These are phyloP conservation scores for Pisolithus marmoratus DNA, from an alignment of 768 basidiomycete genomes.

Conservation along the genomic window DNA sequence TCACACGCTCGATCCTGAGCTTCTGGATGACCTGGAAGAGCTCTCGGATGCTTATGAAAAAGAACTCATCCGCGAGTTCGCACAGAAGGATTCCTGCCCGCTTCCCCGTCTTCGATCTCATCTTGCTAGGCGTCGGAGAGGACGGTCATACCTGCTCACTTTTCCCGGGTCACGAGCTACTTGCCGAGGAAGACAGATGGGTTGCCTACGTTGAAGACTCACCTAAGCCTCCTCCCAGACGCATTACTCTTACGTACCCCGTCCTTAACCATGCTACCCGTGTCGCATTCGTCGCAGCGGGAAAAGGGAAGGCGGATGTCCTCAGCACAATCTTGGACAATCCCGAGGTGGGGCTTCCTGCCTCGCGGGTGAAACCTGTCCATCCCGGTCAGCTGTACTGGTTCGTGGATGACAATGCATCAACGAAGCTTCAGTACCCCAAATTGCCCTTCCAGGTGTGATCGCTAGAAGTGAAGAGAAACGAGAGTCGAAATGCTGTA, in stretches of 20 bases:
- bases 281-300: slow-evolving; percentile 85
- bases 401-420: slow-evolving; percentile 90
- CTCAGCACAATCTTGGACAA: slow-evolving; percentile 71
- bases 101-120: slow-evolving; percentile 96
- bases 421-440: slow-evolving; percentile 52
- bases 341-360: slow-evolving; percentile 75
- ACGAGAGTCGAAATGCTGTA: slow-evolving; percentile 15
- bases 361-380: slow-evolving; percentile 73
- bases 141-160: slow-evolving; percentile 98
- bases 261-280: slow-evolving; percentile 87
- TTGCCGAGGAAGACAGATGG: slow-evolving; percentile 89
- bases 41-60: slow-evolving; percentile 78
- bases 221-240: slow-evolving; percentile 85
- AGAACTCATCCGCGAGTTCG: slow-evolving; percentile 85
- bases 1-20: slow-evolving; percentile 68
- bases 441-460: slow-evolving; percentile 54
- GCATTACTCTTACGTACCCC: slow-evolving; percentile 89
- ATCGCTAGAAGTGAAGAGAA: slow-evolving; percentile 4
- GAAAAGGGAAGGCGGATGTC: slow-evolving; percentile 75
- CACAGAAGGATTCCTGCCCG: slow-evolving; percentile 88
- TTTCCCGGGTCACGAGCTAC: slow-evolving; percentile 87
- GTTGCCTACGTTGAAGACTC: slow-evolving; percentile 90
- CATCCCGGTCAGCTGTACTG: slow-evolving; percentile 85
- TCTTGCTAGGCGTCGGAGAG: slow-evolving; percentile 93
- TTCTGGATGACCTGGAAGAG: slow-evolving; percentile 72